phyloP scores from a whole-genome alignment of 495 filamentous ascomycete species.

The Penicillium odoratum region DNA sequence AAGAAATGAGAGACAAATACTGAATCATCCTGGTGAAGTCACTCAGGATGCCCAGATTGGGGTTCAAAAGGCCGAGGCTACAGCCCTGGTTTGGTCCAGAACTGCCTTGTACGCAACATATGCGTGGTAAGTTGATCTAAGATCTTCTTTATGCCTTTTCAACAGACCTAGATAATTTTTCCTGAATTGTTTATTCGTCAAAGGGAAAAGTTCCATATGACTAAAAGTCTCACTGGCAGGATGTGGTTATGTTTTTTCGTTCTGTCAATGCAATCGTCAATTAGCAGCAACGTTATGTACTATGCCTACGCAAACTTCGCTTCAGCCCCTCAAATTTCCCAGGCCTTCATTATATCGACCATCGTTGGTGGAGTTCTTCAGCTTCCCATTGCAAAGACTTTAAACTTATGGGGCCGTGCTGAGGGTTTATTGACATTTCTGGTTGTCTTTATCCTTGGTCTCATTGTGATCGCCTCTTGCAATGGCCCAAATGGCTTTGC shows the following conservation, averaged over 20 bases:
- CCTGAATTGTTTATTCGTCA: background rate
- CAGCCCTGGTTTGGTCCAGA: conserved; percentile 34
- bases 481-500: conserved; percentile 42
- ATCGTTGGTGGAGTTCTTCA: conserved; percentile 63
- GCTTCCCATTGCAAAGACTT: conserved; percentile 61
- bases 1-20: background rate
- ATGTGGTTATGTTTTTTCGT: conserved; percentile 41
- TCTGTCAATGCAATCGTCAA: conserved; percentile 31
- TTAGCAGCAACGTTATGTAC: conserved; percentile 30
- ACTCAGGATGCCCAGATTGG: background rate
- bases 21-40: background rate
- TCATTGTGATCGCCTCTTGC: conserved; percentile 46
- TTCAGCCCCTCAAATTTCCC: conserved; percentile 32
- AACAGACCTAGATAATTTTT: background rate
- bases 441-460: conserved; percentile 32
- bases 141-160: background rate
- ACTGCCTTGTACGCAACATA: conserved; percentile 28
- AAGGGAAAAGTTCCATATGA: background rate
- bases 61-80: conserved; percentile 34
- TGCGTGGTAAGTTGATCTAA: conserved; percentile 24
- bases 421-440: conserved; percentile 47
- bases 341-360: conserved; percentile 30
- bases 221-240: conserved; percentile 7
- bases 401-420: conserved; percentile 62
- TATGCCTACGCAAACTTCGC: conserved; percentile 36